Conservation (phyloP, 257 asterid genomes). For the Solanum habrochaites region DNA sequence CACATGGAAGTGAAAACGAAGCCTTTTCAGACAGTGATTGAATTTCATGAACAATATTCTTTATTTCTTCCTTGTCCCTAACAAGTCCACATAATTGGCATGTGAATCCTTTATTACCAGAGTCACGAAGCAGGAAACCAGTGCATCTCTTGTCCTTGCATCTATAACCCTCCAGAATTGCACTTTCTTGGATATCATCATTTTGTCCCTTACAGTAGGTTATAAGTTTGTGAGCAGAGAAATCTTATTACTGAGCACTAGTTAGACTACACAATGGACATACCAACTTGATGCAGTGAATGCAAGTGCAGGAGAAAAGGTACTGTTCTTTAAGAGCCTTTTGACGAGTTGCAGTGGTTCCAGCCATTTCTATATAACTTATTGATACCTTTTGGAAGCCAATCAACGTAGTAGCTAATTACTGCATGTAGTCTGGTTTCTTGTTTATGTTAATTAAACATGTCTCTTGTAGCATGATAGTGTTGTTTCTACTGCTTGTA, state of each 20-base stretch:
- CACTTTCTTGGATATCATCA: constrained; percentile 82
- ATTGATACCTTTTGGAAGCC: constrained; percentile 51
- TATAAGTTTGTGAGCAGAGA: background rate
- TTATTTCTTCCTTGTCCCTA: constrained; percentile 68
- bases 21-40: constrained; percentile 46
- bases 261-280: background rate
- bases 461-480: no score
- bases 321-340: constrained; percentile 88
- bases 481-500: no score
- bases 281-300: constrained; percentile 76
- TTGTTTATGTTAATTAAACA: no score
- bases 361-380: constrained; percentile 91
- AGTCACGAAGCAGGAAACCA: constrained; percentile 63
- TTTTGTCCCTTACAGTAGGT: constrained; percentile 37
- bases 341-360: constrained; percentile 83
- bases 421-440: no score
- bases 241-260: background rate
- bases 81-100: constrained; percentile 84
- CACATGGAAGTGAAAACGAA: constrained; percentile 35
- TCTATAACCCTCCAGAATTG: constrained; percentile 78
- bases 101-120: constrained; percentile 61
- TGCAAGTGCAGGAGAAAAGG: constrained; percentile 71
- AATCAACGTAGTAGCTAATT: no score
- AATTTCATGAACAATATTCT: constrained; percentile 27
- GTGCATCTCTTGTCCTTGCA: constrained; percentile 53